phyloP scores from a whole-genome alignment of 495 filamentous ascomycete species.

The Hypoxylon lenormandii region DNA sequence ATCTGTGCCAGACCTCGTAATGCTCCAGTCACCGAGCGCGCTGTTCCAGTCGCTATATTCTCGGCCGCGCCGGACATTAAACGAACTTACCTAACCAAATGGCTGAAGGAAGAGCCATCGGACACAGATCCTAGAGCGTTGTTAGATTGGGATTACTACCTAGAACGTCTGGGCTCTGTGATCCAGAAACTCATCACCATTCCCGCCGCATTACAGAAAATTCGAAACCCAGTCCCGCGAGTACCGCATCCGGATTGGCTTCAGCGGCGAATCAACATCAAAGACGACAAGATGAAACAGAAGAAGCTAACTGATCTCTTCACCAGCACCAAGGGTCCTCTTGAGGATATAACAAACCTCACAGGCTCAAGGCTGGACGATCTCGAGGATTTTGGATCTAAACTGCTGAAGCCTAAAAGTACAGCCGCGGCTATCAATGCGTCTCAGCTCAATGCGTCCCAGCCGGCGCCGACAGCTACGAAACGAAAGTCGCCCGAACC shows the following conservation, averaged over 20 bases:
- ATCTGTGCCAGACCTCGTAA: constrained; percentile 87
- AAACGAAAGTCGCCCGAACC: constrained; percentile 85
- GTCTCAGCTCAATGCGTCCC: constrained; percentile 61
- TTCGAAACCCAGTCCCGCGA: constrained; percentile 91
- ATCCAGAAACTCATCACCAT: constrained; percentile 99
- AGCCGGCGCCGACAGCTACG: constrained; percentile 62
- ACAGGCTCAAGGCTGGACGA: constrained; percentile 68
- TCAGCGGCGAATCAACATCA: constrained; percentile 88
- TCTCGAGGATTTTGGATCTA: constrained; percentile 85
- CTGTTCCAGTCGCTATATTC: constrained; percentile 96
- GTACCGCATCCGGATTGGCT: constrained; percentile 97
- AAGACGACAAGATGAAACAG: constrained; percentile 97
- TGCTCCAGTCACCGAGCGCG: constrained; percentile 93
- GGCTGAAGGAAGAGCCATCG: constrained; percentile 91
- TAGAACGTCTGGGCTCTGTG: constrained; percentile 92
- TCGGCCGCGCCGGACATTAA: constrained; percentile 90
- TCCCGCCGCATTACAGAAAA: constrained; percentile 92
- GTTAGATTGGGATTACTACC: constrained; percentile 97
- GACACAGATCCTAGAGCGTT: constrained; percentile 90
- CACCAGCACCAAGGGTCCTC: constrained; percentile 70
- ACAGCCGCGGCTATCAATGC: constrained; percentile 68
- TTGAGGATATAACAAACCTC: constrained; percentile 79
- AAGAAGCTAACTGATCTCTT: constrained; percentile 98
- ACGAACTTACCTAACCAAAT: constrained; percentile 89
- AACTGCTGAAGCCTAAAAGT: constrained; percentile 75